phyloP scores from a whole-genome alignment of 306 rosid genomes.

The Lathyrus aphaca region DNA sequence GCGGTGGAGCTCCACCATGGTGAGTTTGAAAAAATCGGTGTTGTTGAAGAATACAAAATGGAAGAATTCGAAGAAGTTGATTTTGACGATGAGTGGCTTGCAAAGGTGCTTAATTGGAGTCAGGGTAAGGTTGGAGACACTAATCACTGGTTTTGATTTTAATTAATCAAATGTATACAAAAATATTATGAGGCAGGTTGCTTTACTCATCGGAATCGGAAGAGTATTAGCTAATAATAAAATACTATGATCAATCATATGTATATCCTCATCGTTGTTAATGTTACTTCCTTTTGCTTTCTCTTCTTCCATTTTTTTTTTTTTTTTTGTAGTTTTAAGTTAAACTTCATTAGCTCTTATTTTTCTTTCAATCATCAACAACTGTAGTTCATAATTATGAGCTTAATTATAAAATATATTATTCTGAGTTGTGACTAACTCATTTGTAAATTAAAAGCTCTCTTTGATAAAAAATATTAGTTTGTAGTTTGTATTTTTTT shows the following conservation, averaged over 20 bases:
- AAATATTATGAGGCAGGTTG: neutral
- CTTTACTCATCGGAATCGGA: neutral
- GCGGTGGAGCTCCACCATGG: neutral
- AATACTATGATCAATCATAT: neutral
- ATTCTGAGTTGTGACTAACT: too few species aligned
- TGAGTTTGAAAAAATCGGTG: neutral
- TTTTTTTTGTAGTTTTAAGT: too few species aligned
- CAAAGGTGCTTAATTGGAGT: constrained; percentile 36
- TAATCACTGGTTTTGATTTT: constrained; percentile 35
- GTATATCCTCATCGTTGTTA: too few species aligned
- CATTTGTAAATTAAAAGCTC: too few species aligned
- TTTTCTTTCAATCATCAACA: too few species aligned
- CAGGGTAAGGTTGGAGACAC: constrained; percentile 29
- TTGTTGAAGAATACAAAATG: neutral
- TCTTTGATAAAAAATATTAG: too few species aligned
- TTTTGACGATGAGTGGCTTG: constrained; percentile 43
- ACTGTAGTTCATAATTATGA: too few species aligned
- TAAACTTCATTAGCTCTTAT: too few species aligned
- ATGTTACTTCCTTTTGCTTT: too few species aligned
- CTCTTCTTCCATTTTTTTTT: too few species aligned
- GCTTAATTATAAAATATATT: too few species aligned
- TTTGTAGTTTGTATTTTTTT: too few species aligned
- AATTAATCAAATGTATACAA: neutral
- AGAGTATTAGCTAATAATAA: constrained; percentile 2
- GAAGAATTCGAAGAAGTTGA: neutral